These are phyloP conservation scores for Aspergillus nidulans DNA, from an alignment of 495 filamentous ascomycete genomes.

Conservation along the genomic window DNA sequence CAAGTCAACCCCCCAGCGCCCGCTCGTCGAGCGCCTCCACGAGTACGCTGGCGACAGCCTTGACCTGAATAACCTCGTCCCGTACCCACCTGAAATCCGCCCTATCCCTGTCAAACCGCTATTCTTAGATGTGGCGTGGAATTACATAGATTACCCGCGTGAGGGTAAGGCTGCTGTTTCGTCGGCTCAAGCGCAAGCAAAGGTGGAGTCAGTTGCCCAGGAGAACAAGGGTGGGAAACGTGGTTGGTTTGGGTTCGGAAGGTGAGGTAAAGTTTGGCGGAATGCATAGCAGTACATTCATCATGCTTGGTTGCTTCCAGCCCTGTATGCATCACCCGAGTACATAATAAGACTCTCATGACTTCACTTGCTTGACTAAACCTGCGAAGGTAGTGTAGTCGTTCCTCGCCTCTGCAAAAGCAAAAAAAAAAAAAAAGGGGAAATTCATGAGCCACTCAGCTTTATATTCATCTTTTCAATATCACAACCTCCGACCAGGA, in stretches of 20 bases:
- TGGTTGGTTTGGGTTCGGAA: constrained; percentile 88
- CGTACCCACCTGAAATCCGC: constrained; percentile 77
- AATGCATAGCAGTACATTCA: neutral
- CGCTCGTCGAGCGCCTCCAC: constrained; percentile 67
- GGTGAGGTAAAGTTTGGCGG: constrained; percentile 39
- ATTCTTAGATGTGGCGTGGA: constrained; percentile 96
- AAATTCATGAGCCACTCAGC: too few relatives aligned
- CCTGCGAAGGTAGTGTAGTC: neutral
- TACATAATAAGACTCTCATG: neutral
- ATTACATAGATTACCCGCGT: constrained; percentile 93
- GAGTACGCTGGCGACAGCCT: constrained; percentile 65
- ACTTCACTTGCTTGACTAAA: neutral
- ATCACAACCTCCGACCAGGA: too few relatives aligned
- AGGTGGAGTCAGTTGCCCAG: constrained; percentile 30
- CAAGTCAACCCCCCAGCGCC: constrained; percentile 30
- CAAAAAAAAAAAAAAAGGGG: too few relatives aligned
- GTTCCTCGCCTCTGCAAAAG: neutral
- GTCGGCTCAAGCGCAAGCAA: constrained; percentile 17
- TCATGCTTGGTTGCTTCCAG: neutral
- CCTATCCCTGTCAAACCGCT: constrained; percentile 90
- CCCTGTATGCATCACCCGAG: neutral
- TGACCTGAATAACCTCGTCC: constrained; percentile 74
- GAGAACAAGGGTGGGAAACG: constrained; percentile 61
- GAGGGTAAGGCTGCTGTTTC: constrained; percentile 15
- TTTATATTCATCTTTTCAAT: too few relatives aligned